phyloP scores from a whole-genome alignment of 2,329 filamentous ascomycete species.

The Aspergillus calidoustus region DNA sequence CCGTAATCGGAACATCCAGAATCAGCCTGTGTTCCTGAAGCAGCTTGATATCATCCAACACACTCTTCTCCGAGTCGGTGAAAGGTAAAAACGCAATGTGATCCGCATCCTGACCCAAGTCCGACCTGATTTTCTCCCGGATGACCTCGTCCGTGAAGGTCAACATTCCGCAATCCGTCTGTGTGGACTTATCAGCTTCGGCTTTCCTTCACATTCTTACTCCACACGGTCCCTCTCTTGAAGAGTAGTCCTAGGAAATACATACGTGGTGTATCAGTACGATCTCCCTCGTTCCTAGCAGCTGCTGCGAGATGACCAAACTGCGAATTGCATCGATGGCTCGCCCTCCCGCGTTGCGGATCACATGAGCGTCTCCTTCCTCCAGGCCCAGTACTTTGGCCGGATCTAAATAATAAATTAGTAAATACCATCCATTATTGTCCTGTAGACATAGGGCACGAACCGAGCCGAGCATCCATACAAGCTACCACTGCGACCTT shows the following conservation, averaged over 20 bases:
- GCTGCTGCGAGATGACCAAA: slow-evolving; percentile 77
- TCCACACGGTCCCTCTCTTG: not conserved
- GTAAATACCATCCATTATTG: not conserved
- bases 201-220: too few species aligned
- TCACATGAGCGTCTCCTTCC: slow-evolving; percentile 77
- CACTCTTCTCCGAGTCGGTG: not conserved
- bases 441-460: not conserved
- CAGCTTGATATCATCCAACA: not conserved
- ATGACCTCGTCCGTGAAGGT: not conserved
- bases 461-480: slow-evolving; percentile 72
- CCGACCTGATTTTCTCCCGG: not conserved
- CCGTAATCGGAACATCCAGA: not conserved
- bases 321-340: slow-evolving; percentile 73
- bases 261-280: slow-evolving; percentile 50
- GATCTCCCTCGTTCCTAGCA: slow-evolving; percentile 76
- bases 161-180: not conserved
- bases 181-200: too few species aligned
- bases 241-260: not conserved
- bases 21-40: not conserved
- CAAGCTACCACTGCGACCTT: slow-evolving; percentile 65
- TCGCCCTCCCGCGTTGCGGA: slow-evolving; percentile 73
- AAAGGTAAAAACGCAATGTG: not conserved
- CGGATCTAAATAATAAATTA: slow-evolving; percentile 56
- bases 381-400: slow-evolving; percentile 70
- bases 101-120: not conserved